phyloP scores from a whole-genome alignment of 768 basidiomycete species.

The Kwoniella newhampshirensis region DNA sequence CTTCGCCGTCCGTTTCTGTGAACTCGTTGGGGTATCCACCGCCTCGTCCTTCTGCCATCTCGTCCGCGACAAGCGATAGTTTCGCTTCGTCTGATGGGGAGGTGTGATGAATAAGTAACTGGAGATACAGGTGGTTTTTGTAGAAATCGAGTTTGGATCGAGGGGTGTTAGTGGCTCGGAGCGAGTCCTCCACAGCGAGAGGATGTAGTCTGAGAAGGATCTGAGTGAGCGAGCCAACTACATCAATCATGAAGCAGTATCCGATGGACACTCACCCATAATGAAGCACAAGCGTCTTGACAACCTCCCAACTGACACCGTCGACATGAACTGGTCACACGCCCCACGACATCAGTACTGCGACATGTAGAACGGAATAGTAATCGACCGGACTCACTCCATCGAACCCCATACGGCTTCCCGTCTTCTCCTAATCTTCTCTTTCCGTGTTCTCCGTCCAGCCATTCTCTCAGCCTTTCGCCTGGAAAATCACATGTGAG shows the following conservation, averaged over 20 bases:
- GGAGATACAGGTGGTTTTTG: constrained; percentile 50
- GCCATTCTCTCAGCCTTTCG: constrained; percentile 42
- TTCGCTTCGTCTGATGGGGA: constrained; percentile 28
- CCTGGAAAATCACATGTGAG: constrained; percentile 47
- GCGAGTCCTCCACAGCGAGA: constrained; percentile 50
- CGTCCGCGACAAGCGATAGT: constrained; percentile 25
- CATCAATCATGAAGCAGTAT: no score
- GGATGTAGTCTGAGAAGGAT: constrained; percentile 46
- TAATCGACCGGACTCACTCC: constrained; percentile 49
- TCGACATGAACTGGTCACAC: constrained; percentile 38
- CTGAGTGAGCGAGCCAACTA: neutral
- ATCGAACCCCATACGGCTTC: constrained; percentile 41
- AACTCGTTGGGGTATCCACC: neutral
- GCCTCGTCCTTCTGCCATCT: constrained; percentile 9
- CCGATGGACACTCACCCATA: constrained; percentile 30
- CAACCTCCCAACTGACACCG: constrained; percentile 50
- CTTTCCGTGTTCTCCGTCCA: constrained; percentile 37
- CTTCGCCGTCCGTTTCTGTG: constrained; percentile 5
- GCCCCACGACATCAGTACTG: neutral
- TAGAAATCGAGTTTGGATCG: constrained; percentile 53
- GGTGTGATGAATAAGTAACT: constrained; percentile 50
- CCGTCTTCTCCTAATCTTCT: constrained; percentile 32
- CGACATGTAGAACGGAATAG: no score
- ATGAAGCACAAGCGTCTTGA: constrained; percentile 47
- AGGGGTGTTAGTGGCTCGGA: constrained; percentile 47